A percentile compares a stretch with the other conserved stretches of the same genome.
These are phyloP conservation scores for Pseudocercospora macadamiae DNA, from an alignment of 2,329 filamentous ascomycete genomes.

Conservation along the genomic window DNA sequence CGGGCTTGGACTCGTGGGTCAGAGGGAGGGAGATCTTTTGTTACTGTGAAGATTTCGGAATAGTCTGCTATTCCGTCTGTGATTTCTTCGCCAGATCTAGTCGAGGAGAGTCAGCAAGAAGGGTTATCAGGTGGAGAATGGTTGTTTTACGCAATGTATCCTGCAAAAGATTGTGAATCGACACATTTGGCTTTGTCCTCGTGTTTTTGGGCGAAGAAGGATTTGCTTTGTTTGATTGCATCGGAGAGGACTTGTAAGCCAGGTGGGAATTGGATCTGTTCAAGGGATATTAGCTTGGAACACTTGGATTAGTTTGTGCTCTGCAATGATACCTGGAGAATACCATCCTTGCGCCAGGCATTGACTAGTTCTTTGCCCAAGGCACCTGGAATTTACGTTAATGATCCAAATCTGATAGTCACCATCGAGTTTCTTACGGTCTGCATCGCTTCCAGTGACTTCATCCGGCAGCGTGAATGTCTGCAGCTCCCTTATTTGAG, in stretches of 20 bases:
- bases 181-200: slow-evolving; percentile 12
- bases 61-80: slow-evolving; percentile 21
- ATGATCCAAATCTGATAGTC: not conserved
- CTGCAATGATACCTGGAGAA: not conserved
- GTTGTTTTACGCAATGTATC: slow-evolving; percentile 13
- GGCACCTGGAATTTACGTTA: not conserved
- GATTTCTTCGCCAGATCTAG: slow-evolving; percentile 17
- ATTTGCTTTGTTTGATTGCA: slow-evolving; percentile 17
- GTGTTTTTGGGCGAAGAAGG: slow-evolving; percentile 15
- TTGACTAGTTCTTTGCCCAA: slow-evolving; percentile 10
- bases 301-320: not conserved
- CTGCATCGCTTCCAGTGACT: slow-evolving; percentile 12
- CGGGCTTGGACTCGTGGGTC: slow-evolving; percentile 9
- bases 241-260: slow-evolving; percentile 14
- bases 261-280: slow-evolving; percentile 12
- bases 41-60: slow-evolving; percentile 20
- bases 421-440: not conserved
- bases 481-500: slow-evolving; percentile 10
- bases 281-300: not conserved
- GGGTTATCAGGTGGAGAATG: not conserved
- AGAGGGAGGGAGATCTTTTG: slow-evolving; percentile 11
- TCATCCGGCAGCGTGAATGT: slow-evolving; percentile 16
- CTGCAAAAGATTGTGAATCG: slow-evolving; percentile 16
- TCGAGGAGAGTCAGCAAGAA: not conserved
- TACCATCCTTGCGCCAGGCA: slow-evolving; percentile 19